phyloP scores from a whole-genome alignment of 1,284 basidiomycete genomes.

The Ceratobasidium sp. region DNA sequence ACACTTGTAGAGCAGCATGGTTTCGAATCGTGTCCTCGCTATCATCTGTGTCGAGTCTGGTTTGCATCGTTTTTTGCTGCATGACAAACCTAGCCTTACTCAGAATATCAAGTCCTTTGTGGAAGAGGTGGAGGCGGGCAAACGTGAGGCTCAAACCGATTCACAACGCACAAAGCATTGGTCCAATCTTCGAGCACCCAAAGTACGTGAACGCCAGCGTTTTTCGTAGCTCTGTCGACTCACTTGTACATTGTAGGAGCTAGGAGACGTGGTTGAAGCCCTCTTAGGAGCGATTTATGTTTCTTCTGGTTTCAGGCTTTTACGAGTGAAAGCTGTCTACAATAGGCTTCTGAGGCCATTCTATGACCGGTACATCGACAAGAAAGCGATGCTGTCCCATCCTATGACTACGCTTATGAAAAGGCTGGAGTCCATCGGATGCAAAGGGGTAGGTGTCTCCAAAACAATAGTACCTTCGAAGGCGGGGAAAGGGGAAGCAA shows the following conservation, averaged over 20 bases:
- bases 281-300: constrained; percentile 81
- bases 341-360: constrained; percentile 51
- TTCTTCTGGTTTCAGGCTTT: constrained; percentile 75
- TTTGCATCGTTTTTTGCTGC: constrained; percentile 72
- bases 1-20: constrained; percentile 76
- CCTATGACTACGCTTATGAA: constrained; percentile 32
- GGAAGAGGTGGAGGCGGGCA: constrained; percentile 65
- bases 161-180: constrained; percentile 72
- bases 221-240: constrained; percentile 11
- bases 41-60: constrained; percentile 78
- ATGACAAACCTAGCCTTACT: constrained; percentile 68
- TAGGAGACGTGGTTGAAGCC: constrained; percentile 84
- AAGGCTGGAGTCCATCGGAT: constrained; percentile 29
- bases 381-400: constrained; percentile 34
- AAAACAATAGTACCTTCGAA: constrained; percentile 9
- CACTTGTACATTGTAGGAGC: constrained; percentile 62
- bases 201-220: constrained; percentile 62
- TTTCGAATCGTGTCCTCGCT: constrained; percentile 80
- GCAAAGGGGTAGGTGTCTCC: constrained; percentile 1
- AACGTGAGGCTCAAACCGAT: constrained; percentile 65
- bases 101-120: constrained; percentile 69
- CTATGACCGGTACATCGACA: constrained; percentile 47
- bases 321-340: constrained; percentile 74
- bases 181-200: constrained; percentile 79
- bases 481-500: background rate